Percentiles rank a stretch among this genome's conserved stretches.
Conservation (phyloP, 768 basidiomycete genomes). For the Hypsizygus marmoreus region DNA sequence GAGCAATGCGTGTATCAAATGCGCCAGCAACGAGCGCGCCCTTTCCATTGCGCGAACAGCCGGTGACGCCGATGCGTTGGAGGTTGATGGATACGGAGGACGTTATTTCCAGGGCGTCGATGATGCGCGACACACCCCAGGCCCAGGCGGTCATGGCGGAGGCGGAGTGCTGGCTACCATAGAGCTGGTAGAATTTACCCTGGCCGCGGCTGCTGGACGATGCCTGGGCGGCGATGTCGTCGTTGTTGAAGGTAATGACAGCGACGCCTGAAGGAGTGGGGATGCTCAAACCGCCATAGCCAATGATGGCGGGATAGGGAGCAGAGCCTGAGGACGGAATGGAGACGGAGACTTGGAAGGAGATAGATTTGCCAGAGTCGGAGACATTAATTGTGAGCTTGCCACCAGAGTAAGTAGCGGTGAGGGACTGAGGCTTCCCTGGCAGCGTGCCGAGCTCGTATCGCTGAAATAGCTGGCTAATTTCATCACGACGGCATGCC, state of each 20-base stretch:
- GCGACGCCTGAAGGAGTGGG: constrained; percentile 40
- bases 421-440: constrained; percentile 45
- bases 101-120: constrained; percentile 58
- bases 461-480: constrained; percentile 48
- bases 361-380: constrained; percentile 48
- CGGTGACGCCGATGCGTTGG: constrained; percentile 52
- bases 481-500: constrained; percentile 52
- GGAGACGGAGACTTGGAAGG: constrained; percentile 48
- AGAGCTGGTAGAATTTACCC: constrained; percentile 61
- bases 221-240: constrained; percentile 54
- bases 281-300: constrained; percentile 45
- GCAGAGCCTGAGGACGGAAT: constrained; percentile 43
- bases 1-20: constrained; percentile 57
- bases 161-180: constrained; percentile 47
- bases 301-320: constrained; percentile 57
- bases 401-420: constrained; percentile 43
- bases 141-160: constrained; percentile 63
- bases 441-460: constrained; percentile 57
- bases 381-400: constrained; percentile 52
- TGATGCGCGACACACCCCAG: constrained; percentile 61
- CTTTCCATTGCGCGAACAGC: constrained; percentile 64
- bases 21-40: constrained; percentile 61
- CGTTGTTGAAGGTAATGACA: constrained; percentile 54
- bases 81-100: constrained; percentile 49
- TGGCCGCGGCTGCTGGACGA: constrained; percentile 46